Base-by-base conservation (phyloP, 2,329 filamentous ascomycete species). In the Exophiala dermatitidis region DNA sequence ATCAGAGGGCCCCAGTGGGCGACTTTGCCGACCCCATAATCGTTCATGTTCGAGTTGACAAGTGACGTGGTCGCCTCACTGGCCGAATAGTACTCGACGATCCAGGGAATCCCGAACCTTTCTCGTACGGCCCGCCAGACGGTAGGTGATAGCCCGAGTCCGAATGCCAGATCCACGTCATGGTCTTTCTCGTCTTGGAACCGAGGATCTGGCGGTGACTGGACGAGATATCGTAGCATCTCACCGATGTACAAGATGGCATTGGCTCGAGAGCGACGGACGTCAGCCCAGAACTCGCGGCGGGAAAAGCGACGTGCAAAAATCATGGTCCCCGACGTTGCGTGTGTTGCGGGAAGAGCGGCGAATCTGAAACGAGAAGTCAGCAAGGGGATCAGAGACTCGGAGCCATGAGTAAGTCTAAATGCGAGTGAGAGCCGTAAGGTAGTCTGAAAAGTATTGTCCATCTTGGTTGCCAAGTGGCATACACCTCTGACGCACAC, bases 21-120 rank as follows among this genome's bases (percentile, higher is more conserved):
- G 26, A 75, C 65, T 30, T 72, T 73, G 0, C 73, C 73, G 3
- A 67, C 72, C 3, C 69, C 72, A 62, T 66, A 73, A 0, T 68
- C 62, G 3, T 71, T 71, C 28, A 60, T 62, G 12, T 69, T 71
- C 38, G 68, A 66, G 49, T 76, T 76, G 53, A 75, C 71, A 34
- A 71, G 74, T 34, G 72, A 73, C 4, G 71, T 71, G 1, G 74
- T 56, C 1, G 73, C 74, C 51, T 77, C 74, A 0, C 73, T 77
- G 2, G 71, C 72, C 3, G 72, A 66, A 54, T 76, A 77, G 55
- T 76, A 75, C 54, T 77, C 74, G 5, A 73, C 67, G 38, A 77
- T 70, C 60, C 76, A 74, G 1, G 68, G 66, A 1, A 77, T 67
- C 0, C 63, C 65, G 57, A 74, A 76, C 2, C 72, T 65, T 19